phyloP scores from a whole-genome alignment of 75 land plant species.

The Chamaecyparis obtusa region DNA sequence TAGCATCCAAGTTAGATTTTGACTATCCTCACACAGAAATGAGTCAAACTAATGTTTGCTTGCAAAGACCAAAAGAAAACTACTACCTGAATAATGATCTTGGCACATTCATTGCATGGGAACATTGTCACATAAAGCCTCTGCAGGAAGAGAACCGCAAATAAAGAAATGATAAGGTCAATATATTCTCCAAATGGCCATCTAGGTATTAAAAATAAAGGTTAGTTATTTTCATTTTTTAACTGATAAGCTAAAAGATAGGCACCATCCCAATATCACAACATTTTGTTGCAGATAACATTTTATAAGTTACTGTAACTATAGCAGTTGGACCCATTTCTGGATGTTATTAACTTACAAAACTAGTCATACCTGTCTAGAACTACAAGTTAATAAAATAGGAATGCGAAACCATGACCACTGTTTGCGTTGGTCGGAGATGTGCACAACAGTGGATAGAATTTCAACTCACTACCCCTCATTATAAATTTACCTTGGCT shows the following conservation, averaged over 20 bases:
- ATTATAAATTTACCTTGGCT: background rate
- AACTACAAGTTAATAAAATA: background rate
- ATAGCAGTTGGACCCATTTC: background rate
- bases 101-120: constrained; percentile 98
- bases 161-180: background rate
- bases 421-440: background rate
- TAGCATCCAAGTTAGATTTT: background rate
- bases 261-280: background rate
- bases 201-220: background rate
- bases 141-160: constrained; percentile 36
- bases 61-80: background rate
- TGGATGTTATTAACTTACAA: background rate
- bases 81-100: constrained; percentile 92
- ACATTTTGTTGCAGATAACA: background rate
- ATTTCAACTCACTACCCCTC: background rate
- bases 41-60: background rate
- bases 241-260: background rate
- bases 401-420: background rate
- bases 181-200: background rate
- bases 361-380: background rate
- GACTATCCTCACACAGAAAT: background rate
- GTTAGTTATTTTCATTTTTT: background rate
- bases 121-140: constrained; percentile 92
- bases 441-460: background rate
- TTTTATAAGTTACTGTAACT: background rate